These are phyloP conservation scores for Echria macrotheca DNA, from an alignment of 495 filamentous ascomycete genomes.

Conservation along the genomic window DNA sequence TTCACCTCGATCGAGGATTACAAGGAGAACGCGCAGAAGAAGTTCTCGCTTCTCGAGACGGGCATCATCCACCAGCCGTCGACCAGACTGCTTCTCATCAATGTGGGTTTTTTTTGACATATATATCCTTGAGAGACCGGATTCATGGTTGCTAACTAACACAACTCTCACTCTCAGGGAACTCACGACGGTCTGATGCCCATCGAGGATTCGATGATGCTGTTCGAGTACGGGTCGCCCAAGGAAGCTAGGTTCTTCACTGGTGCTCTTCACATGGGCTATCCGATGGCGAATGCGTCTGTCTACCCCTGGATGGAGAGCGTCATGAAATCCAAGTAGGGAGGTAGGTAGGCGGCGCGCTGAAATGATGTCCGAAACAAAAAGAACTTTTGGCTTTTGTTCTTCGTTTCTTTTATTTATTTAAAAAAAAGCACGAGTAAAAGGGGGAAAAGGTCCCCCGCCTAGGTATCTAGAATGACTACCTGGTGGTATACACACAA, in stretches of 20 bases:
- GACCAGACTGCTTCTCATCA: slow-evolving; percentile 60
- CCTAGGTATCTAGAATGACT: too few relatives aligned
- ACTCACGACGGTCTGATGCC: slow-evolving; percentile 68
- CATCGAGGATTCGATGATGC: slow-evolving; percentile 66
- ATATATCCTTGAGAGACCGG: too few relatives aligned
- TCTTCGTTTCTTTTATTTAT: too few relatives aligned
- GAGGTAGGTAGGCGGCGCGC: neutral
- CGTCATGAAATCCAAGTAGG: slow-evolving; percentile 30
- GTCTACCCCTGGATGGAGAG: slow-evolving; percentile 54
- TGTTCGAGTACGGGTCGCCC: slow-evolving; percentile 62
- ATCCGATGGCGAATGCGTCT: slow-evolving; percentile 48
- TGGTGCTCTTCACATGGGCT: slow-evolving; percentile 60
- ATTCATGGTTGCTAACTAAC: too few relatives aligned
- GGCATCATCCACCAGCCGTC: slow-evolving; percentile 61
- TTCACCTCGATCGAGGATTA: slow-evolving; percentile 56
- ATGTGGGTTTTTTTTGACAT: slow-evolving; percentile 41
- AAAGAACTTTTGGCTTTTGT: neutral
- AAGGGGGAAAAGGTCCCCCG: too few relatives aligned
- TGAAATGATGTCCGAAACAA: too few relatives aligned
- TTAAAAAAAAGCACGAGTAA: too few relatives aligned
- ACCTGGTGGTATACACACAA: too few relatives aligned
- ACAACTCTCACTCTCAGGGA: slow-evolving; percentile 45
- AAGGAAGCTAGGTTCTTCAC: slow-evolving; percentile 67
- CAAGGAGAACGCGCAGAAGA: slow-evolving; percentile 54
- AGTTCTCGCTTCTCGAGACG: slow-evolving; percentile 68